These are phyloP conservation scores for Phytophthora podocarpi DNA, from an alignment of 352 stramenopile genomes.

Conservation along the genomic window DNA sequence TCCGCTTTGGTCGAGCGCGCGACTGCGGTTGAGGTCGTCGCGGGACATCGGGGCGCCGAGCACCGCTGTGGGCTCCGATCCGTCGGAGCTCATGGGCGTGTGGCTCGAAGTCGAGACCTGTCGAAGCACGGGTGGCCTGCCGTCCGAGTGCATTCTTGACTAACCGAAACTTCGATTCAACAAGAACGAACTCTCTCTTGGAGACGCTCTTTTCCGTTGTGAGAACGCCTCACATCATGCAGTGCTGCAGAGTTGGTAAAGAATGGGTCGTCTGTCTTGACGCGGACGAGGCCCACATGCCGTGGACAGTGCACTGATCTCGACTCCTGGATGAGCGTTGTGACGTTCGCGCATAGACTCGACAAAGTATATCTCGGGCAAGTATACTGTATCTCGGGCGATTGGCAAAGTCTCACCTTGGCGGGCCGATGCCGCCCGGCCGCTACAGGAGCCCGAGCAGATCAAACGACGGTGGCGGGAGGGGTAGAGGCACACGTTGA, in stretches of 20 bases:
- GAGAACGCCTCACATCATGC: slow-evolving; percentile 19
- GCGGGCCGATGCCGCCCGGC: neutral
- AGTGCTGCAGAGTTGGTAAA: slow-evolving; percentile 15
- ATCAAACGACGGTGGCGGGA: slow-evolving; percentile 33
- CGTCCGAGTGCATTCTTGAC: slow-evolving; percentile 20
- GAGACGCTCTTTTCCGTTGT: slow-evolving; percentile 37
- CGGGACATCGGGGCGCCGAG: slow-evolving; percentile 30
- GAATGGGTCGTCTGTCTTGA: slow-evolving; percentile 12
- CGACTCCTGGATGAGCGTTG: slow-evolving; percentile 15
- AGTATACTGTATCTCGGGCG: slow-evolving; percentile 12
- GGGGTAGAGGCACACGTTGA: slow-evolving; percentile 28
- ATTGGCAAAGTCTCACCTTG: slow-evolving; percentile 29
- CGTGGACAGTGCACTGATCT: slow-evolving; percentile 6
- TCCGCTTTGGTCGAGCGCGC: slow-evolving; percentile 13
- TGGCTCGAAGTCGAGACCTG: slow-evolving; percentile 27
- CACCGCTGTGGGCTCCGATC: slow-evolving; percentile 33
- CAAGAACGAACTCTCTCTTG: slow-evolving; percentile 2
- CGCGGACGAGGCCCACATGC: slow-evolving; percentile 12
- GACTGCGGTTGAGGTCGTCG: slow-evolving; percentile 31
- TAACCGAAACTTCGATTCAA: too few species aligned
- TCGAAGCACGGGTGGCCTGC: slow-evolving; percentile 18
- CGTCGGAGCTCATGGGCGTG: slow-evolving; percentile 33
- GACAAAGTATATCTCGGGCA: too few species aligned
- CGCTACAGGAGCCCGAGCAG: slow-evolving; percentile 13
- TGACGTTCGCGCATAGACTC: slow-evolving; percentile 12